These are phyloP conservation scores for Candida multigemmis DNA, from an alignment of 805 yeast species.

Conservation along the genomic window DNA sequence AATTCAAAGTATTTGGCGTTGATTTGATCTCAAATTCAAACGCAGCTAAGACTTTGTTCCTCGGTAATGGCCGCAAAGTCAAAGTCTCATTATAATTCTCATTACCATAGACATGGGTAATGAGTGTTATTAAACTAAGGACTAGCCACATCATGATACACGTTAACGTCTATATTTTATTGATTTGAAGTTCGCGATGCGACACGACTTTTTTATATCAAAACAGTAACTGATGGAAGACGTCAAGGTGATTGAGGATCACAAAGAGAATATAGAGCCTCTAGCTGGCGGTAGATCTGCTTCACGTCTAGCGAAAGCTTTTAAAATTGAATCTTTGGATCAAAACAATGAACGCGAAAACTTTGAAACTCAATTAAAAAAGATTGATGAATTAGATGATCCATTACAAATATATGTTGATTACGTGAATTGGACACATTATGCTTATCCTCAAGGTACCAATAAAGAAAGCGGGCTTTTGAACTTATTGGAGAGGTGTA, in stretches of 20 bases:
- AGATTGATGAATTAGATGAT: constrained; percentile 64
- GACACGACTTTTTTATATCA: no score
- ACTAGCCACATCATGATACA: background rate
- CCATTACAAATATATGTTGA: constrained; percentile 72
- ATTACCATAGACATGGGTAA: no score
- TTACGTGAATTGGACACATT: constrained; percentile 66
- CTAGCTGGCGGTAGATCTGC: constrained; percentile 64
- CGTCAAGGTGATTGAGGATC: constrained; percentile 21
- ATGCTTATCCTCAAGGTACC: constrained; percentile 53
- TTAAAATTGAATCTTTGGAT: constrained; percentile 17
- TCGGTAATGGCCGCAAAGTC: constrained; percentile 60
- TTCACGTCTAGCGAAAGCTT: constrained; percentile 37
- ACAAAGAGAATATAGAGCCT: constrained; percentile 74
- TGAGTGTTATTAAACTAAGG: no score
- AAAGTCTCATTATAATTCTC: constrained; percentile 49
- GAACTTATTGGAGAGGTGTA: constrained; percentile 58
- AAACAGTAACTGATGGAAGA: constrained; percentile 3
- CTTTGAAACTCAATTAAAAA: constrained; percentile 42
- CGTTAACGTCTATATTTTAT: background rate
- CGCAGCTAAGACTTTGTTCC: constrained; percentile 58
- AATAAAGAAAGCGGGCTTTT: constrained; percentile 59
- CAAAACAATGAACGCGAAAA: constrained; percentile 34
- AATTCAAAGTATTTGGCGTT: constrained; percentile 19
- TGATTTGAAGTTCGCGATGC: background rate
- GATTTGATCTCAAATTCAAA: constrained; percentile 64